These are phyloP conservation scores for Aspergillus sp. DNA, from an alignment of 2,329 filamentous ascomycete species.

Conservation along the genomic window DNA sequence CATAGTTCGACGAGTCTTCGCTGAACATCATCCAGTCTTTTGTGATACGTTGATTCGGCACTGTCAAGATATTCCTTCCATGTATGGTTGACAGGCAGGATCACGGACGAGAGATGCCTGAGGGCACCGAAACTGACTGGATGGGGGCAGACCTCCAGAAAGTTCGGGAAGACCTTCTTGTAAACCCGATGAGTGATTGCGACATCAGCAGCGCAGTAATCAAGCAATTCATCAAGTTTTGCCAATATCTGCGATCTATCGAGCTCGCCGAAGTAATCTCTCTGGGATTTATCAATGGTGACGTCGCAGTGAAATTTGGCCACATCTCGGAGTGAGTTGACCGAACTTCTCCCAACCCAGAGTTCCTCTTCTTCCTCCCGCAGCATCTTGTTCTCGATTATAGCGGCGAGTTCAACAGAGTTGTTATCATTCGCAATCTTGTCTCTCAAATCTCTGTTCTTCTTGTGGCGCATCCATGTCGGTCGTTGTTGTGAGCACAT, in stretches of 20 bases:
- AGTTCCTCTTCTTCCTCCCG: constrained; percentile 88
- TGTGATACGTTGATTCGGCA: constrained; percentile 82
- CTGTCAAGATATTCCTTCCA: constrained; percentile 86
- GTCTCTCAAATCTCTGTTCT: constrained; percentile 82
- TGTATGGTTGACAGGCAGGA: constrained; percentile 82
- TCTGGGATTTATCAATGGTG: constrained; percentile 83
- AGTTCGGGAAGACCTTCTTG: constrained; percentile 87
- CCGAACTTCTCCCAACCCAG: constrained; percentile 92
- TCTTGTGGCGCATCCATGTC: constrained; percentile 96
- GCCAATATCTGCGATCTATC: constrained; percentile 71
- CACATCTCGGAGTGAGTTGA: constrained; percentile 93
- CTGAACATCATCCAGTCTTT: constrained; percentile 76
- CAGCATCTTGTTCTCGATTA: constrained; percentile 70
- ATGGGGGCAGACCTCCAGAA: constrained; percentile 87
- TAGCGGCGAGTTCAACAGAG: constrained; percentile 69
- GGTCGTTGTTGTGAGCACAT: constrained; percentile 98
- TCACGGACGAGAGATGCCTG: constrained; percentile 89
- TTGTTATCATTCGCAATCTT: constrained; percentile 74
- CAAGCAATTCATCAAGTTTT: constrained; percentile 79
- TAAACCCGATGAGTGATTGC: constrained; percentile 93
- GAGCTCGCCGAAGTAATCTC: constrained; percentile 84
- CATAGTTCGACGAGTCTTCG: constrained; percentile 74
- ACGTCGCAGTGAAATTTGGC: constrained; percentile 95
- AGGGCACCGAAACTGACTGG: constrained; percentile 96
- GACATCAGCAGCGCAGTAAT: constrained; percentile 96